These are phyloP conservation scores for Chenopodium suecicum DNA, from an alignment of 148 eudicot genomes.

Conservation along the genomic window DNA sequence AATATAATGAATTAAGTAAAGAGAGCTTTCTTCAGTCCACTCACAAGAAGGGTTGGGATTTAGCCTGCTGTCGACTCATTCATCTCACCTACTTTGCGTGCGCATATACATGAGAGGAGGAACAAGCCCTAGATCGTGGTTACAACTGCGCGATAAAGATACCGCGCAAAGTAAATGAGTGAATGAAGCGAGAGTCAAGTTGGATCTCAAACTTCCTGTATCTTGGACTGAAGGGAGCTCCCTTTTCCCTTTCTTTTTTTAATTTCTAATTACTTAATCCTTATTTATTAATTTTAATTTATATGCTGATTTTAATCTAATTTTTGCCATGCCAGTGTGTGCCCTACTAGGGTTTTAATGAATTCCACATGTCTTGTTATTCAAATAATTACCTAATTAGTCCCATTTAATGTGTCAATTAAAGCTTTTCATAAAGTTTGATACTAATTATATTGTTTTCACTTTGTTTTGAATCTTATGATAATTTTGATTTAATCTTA, in stretches of 20 bases:
- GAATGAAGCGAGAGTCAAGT: slow-evolving; percentile 79
- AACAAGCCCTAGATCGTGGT: background rate
- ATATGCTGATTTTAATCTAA: background rate
- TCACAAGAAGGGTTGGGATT: slow-evolving; percentile 54
- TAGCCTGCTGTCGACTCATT: slow-evolving; percentile 96
- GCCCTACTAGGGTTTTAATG: slow-evolving; percentile 18
- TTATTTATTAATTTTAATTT: background rate
- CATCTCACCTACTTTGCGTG: slow-evolving; percentile 77
- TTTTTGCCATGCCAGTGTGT: background rate
- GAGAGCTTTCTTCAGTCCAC: slow-evolving; percentile 99
- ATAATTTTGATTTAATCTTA: background rate
- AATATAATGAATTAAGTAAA: background rate
- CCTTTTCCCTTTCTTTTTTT: background rate
- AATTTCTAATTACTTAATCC: background rate
- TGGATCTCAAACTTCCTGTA: slow-evolving; percentile 56
- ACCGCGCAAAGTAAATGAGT: slow-evolving; percentile 46
- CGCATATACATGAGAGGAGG: background rate
- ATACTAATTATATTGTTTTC: background rate
- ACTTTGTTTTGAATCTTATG: background rate
- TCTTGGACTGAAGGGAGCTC: slow-evolving; percentile 23
- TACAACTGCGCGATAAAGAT: background rate
- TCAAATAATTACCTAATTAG: background rate
- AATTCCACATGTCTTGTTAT: background rate
- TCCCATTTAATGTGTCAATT: background rate
- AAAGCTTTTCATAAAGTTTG: background rate